These are phyloP conservation scores for Euphorbia celastroides DNA, from an alignment of 441 rosid species.

Conservation along the genomic window DNA sequence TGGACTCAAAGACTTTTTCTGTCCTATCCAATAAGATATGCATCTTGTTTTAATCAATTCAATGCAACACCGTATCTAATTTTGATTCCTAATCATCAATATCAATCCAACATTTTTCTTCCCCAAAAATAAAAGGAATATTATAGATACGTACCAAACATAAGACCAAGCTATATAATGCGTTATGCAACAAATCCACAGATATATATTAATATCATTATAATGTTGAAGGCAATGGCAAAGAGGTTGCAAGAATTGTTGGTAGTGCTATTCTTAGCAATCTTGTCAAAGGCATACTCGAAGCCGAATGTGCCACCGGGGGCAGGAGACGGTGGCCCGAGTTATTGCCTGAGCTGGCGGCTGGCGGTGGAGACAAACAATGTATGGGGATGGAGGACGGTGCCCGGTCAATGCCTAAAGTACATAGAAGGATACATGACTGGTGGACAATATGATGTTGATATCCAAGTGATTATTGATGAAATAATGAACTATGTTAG, in stretches of 20 bases:
- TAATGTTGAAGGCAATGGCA: conserved; percentile 35
- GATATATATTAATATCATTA: neutral
- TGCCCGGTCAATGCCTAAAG: conserved; percentile 52
- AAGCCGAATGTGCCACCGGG: conserved; percentile 5
- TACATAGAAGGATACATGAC: conserved; percentile 63
- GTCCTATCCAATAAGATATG: neutral
- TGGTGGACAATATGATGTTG: conserved; percentile 71
- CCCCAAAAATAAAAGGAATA: neutral
- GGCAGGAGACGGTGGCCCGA: conserved; percentile 18
- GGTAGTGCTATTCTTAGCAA: conserved; percentile 28
- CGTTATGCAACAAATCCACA: neutral
- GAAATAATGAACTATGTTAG: conserved; percentile 40
- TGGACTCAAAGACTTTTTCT: conserved; percentile 4
- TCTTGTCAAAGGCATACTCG: conserved; percentile 26
- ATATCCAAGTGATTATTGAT: conserved; percentile 43
- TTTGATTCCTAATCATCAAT: neutral
- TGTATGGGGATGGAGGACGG: conserved; percentile 68
- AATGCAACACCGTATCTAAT: neutral
- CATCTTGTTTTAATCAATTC: neutral
- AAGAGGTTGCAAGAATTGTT: conserved; percentile 25
- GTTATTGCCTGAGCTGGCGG: conserved; percentile 82
- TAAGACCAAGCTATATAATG: neutral
- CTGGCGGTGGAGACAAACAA: conserved; percentile 84
- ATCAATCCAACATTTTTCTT: neutral
- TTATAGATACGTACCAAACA: neutral